phyloP scores from a whole-genome alignment of 2,329 filamentous ascomycete species.

The Aspergillus puulaauensis region DNA sequence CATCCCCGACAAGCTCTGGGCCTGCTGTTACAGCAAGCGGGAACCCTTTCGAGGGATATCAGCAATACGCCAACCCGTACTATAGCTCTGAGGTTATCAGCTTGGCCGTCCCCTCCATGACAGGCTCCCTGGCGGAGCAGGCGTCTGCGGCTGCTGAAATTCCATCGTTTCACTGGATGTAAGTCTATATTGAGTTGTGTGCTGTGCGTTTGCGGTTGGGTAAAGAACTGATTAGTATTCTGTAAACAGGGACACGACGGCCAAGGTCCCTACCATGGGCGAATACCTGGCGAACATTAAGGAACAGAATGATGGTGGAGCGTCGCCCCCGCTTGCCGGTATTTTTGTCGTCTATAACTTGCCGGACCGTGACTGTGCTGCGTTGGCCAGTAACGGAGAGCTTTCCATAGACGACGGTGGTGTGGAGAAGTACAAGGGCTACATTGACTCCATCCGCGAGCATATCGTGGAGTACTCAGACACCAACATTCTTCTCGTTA shows the following conservation, averaged over 20 bases:
- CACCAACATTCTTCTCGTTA: slow-evolving; percentile 50
- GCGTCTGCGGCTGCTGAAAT: slow-evolving; percentile 51
- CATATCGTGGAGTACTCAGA: slow-evolving; percentile 56
- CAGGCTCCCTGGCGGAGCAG: slow-evolving; percentile 53
- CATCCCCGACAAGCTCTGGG: slow-evolving; percentile 16
- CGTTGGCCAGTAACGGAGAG: slow-evolving; percentile 64
- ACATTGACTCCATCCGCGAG: slow-evolving; percentile 56
- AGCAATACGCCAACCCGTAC: slow-evolving; percentile 54
- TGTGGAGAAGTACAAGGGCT: slow-evolving; percentile 52
- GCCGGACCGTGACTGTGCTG: slow-evolving; percentile 64
- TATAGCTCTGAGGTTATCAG: slow-evolving; percentile 54
- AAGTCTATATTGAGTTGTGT: slow-evolving; percentile 18
- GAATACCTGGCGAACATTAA: slow-evolving; percentile 50
- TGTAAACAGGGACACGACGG: slow-evolving; percentile 42
- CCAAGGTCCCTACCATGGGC: slow-evolving; percentile 51
- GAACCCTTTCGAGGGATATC: slow-evolving; percentile 52
- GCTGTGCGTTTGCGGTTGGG: not conserved
- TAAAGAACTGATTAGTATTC: not conserved
- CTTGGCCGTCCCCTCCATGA: slow-evolving; percentile 62
- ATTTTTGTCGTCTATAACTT: slow-evolving; percentile 64
- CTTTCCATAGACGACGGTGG: slow-evolving; percentile 55
- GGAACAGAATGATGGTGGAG: slow-evolving; percentile 49
- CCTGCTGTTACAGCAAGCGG: slow-evolving; percentile 38
- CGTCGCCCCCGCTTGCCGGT: slow-evolving; percentile 47
- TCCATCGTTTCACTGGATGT: slow-evolving; percentile 56